These are phyloP conservation scores for Trametes coccinea DNA, from an alignment of 768 basidiomycete genomes.

Conservation along the genomic window DNA sequence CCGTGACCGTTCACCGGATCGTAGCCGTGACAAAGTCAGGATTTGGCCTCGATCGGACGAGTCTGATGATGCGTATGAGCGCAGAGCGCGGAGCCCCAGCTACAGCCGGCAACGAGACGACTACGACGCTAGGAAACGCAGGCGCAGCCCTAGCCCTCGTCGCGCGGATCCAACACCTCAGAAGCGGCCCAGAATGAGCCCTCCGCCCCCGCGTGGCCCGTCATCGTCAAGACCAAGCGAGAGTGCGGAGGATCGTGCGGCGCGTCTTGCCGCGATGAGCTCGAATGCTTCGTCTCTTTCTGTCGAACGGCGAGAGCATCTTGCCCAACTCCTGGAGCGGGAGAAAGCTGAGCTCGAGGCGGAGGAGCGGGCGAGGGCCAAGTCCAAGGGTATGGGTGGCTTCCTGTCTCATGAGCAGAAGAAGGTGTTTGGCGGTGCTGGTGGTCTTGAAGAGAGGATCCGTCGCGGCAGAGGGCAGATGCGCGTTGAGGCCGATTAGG, in stretches of 20 bases:
- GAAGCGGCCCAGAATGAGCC: slow-evolving; percentile 55
- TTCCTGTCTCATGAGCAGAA: slow-evolving; percentile 86
- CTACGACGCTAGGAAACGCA: slow-evolving; percentile 40
- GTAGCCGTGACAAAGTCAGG: slow-evolving; percentile 33
- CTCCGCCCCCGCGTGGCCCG: slow-evolving; percentile 27
- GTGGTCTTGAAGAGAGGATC: slow-evolving; percentile 79
- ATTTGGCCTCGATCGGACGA: slow-evolving; percentile 54
- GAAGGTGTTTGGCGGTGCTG: slow-evolving; percentile 76
- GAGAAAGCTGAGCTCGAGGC: slow-evolving; percentile 78
- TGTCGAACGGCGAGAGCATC: slow-evolving; percentile 67
- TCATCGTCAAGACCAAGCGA: slow-evolving; percentile 19
- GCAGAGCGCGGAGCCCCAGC: slow-evolving; percentile 32
- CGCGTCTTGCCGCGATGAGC: slow-evolving; percentile 90
- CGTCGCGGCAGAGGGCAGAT: slow-evolving; percentile 69
- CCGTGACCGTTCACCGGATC: slow-evolving; percentile 38
- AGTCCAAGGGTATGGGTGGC: slow-evolving; percentile 74
- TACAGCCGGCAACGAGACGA: slow-evolving; percentile 30
- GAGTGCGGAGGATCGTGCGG: slow-evolving; percentile 60
- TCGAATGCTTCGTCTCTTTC: slow-evolving; percentile 67
- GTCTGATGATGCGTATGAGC: slow-evolving; percentile 44
- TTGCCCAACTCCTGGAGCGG: slow-evolving; percentile 66
- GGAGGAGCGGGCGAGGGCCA: slow-evolving; percentile 65
- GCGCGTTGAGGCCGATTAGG: slow-evolving; percentile 63
- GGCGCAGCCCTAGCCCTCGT: slow-evolving; percentile 38
- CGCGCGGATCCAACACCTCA: slow-evolving; percentile 32